Evolutionary conservation across 2,329 filamentous ascomycete species (phyloP).

Genomic region (Arthroderma uncinatum): DNA sequence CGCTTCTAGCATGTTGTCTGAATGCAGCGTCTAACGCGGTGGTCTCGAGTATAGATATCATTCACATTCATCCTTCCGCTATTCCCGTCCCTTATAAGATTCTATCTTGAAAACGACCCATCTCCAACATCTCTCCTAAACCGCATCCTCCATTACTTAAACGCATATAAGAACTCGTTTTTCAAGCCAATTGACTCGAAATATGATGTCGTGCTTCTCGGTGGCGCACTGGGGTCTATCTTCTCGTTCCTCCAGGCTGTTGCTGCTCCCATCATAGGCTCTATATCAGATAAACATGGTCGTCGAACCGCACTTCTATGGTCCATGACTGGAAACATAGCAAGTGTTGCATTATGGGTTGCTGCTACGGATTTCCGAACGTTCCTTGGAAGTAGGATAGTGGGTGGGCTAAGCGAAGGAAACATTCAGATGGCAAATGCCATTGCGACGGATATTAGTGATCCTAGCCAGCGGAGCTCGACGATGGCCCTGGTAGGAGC

Average conservation of each 20-base stretch:
- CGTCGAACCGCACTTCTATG: constrained; percentile 75
- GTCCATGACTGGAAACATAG: constrained; percentile 86
- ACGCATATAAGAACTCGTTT: constrained; percentile 90
- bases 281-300: constrained; percentile 77
- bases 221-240: constrained; percentile 82
- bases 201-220: constrained; percentile 93
- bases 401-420: constrained; percentile 88
- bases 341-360: constrained; percentile 91
- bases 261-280: constrained; percentile 82
- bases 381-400: constrained; percentile 82
- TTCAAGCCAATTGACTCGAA: constrained; percentile 84
- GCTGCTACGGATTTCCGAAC: constrained; percentile 88
- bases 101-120: constrained; percentile 77
- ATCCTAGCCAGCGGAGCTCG: constrained; percentile 67
- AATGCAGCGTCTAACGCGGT: too few relatives aligned
- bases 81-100: constrained; percentile 88
- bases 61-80: constrained; percentile 97
- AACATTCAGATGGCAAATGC: constrained; percentile 94
- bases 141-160: constrained; percentile 68
- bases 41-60: constrained; percentile 86
- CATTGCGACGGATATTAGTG: constrained; percentile 91
- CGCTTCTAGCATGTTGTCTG: too few relatives aligned
- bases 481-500: constrained; percentile 95
- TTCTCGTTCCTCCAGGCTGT: constrained; percentile 90
- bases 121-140: constrained; percentile 58